Conservation (phyloP, 2,329 filamentous ascomycete genomes). For the Exserohilum turcica region DNA sequence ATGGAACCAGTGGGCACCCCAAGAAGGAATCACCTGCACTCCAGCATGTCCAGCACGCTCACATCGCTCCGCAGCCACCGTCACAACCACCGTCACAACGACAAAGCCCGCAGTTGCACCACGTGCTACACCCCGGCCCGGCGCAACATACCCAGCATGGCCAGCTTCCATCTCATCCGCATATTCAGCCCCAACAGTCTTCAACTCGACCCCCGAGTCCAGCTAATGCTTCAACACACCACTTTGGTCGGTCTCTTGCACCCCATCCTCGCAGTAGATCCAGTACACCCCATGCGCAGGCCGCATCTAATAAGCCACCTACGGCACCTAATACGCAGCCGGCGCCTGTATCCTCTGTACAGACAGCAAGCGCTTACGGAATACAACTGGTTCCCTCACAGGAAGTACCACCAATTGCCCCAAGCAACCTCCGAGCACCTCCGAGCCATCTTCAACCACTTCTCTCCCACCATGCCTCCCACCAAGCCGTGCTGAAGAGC, state of each 20-base stretch:
- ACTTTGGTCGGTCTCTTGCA: slow-evolving; percentile 29
- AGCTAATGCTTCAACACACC: slow-evolving; percentile 30
- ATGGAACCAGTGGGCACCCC: slow-evolving; percentile 20
- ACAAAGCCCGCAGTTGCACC: slow-evolving; percentile 19
- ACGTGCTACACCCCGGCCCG: slow-evolving; percentile 7
- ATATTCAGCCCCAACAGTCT: slow-evolving; percentile 24
- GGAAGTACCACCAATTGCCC: slow-evolving; percentile 12
- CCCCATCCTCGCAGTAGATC: slow-evolving; percentile 37
- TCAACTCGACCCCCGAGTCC: slow-evolving; percentile 28
- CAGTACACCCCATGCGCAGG: slow-evolving; percentile 35
- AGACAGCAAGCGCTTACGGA: slow-evolving; percentile 23
- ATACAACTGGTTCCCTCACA: slow-evolving; percentile 26
- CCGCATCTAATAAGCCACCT: slow-evolving; percentile 21
- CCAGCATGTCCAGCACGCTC: slow-evolving; percentile 23
- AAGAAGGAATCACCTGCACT: slow-evolving; percentile 31
- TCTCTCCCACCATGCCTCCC: slow-evolving; percentile 15
- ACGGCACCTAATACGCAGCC: slow-evolving; percentile 18
- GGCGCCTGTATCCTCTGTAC: slow-evolving; percentile 18
- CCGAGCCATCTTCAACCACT: slow-evolving; percentile 12
- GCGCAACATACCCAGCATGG: slow-evolving; percentile 14
- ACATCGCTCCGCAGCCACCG: slow-evolving; percentile 27
- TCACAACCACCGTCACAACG: slow-evolving; percentile 16
- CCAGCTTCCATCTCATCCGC: slow-evolving; percentile 22
- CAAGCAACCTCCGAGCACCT: slow-evolving; percentile 11
- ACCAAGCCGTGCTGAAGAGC: slow-evolving; percentile 33